These are phyloP conservation scores for Lithospermum erythrorhizon DNA, from an alignment of 257 asterid species.

Conservation along the genomic window DNA sequence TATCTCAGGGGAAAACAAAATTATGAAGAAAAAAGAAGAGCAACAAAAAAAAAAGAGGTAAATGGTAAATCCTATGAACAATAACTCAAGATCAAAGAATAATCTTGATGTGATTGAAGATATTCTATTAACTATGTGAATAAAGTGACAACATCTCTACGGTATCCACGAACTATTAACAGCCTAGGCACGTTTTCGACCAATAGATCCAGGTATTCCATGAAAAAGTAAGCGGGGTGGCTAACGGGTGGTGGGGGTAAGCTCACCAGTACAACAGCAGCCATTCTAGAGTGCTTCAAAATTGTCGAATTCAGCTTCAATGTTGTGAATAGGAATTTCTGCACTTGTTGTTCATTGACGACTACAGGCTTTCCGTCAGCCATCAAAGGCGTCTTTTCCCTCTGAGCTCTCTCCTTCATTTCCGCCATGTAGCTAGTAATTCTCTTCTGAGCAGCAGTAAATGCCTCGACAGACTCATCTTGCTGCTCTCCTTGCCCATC, in stretches of 20 bases:
- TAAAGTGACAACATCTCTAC: slow-evolving; percentile 90
- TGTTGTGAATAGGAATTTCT: slow-evolving; percentile 73
- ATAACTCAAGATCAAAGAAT: background rate
- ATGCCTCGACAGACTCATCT: slow-evolving; percentile 77
- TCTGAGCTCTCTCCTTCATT: slow-evolving; percentile 54
- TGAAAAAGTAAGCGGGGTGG: slow-evolving; percentile 80
- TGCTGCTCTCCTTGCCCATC: slow-evolving; percentile 62
- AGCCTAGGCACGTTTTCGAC: slow-evolving; percentile 95
- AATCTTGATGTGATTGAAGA: background rate
- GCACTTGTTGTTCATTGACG: slow-evolving; percentile 70
- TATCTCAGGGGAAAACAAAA: background rate
- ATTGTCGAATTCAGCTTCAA: slow-evolving; percentile 81
- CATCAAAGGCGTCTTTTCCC: slow-evolving; percentile 45
- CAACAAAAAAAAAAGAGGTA: background rate
- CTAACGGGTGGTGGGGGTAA: slow-evolving; percentile 87
- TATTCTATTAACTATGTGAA: slow-evolving; percentile 44
- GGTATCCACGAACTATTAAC: slow-evolving; percentile 84
- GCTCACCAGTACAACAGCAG: slow-evolving; percentile 91
- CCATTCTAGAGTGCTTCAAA: slow-evolving; percentile 80
- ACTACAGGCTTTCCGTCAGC: slow-evolving; percentile 75
- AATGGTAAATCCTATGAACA: background rate
- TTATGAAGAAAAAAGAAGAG: background rate
- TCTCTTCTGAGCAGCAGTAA: slow-evolving; percentile 49
- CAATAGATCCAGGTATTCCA: slow-evolving; percentile 95
- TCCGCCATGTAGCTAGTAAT: slow-evolving; percentile 40